Conservation (phyloP, 495 filamentous ascomycete species). For the Lepidopterella palustris region DNA sequence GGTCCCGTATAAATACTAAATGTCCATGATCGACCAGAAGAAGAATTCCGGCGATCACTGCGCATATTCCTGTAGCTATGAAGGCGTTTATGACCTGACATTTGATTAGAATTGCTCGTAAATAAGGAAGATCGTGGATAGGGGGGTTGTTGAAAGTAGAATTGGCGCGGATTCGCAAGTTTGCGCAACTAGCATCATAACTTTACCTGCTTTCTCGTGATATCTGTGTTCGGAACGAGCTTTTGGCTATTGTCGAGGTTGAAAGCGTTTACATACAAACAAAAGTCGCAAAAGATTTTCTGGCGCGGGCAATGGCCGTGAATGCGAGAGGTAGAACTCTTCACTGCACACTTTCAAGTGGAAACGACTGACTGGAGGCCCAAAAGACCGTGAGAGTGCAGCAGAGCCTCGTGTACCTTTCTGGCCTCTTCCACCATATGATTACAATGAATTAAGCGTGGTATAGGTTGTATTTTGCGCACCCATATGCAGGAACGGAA, state of each 20-base stretch:
- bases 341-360: background rate
- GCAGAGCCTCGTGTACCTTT: too few species aligned
- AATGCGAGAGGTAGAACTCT: background rate
- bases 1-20: background rate
- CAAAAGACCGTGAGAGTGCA: too few species aligned
- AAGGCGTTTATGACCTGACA: slow-evolving; percentile 9
- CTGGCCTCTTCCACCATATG: too few species aligned
- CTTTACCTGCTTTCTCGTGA: slow-evolving; percentile 5
- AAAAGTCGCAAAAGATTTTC: background rate
- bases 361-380: too few species aligned
- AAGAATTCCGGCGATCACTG: background rate
- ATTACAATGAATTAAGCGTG: too few species aligned
- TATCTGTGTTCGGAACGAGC: background rate
- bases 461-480: too few species aligned
- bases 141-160: too few species aligned
- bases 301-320: background rate
- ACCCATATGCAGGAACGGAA: too few species aligned
- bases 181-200: too few species aligned
- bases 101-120: background rate
- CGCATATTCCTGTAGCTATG: too few species aligned
- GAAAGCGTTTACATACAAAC: background rate
- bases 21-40: slow-evolving; percentile 8
- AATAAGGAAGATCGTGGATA: background rate
- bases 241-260: slow-evolving; percentile 5
- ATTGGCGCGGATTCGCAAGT: too few species aligned